phyloP scores from a whole-genome alignment of 2,329 filamentous ascomycete genomes.

The Ustulina deusta region DNA sequence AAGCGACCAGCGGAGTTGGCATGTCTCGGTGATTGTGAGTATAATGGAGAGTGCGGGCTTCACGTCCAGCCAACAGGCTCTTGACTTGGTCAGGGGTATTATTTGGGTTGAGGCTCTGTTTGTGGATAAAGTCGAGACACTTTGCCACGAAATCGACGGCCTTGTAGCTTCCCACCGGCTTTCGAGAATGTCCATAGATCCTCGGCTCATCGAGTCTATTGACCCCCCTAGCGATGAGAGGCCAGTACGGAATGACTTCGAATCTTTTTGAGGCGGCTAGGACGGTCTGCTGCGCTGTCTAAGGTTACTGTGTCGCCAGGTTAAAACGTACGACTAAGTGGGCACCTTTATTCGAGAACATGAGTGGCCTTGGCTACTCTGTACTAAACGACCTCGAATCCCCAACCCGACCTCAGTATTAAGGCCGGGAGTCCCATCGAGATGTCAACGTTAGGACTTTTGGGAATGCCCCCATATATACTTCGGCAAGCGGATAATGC shows the following conservation, averaged over 20 bases:
- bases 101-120: constrained; percentile 48
- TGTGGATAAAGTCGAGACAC: constrained; percentile 39
- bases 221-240: background rate
- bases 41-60: constrained; percentile 45
- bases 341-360: background rate
- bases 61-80: constrained; percentile 38
- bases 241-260: background rate
- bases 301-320: no score
- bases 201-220: background rate
- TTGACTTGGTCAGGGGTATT: constrained; percentile 44
- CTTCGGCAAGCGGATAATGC: background rate
- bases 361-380: background rate
- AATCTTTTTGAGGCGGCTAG: background rate
- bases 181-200: background rate
- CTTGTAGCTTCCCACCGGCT: constrained; percentile 11
- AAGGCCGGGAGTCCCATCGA: background rate
- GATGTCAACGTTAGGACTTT: background rate
- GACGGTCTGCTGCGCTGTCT: background rate
- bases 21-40: constrained; percentile 44
- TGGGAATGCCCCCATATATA: background rate
- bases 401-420: background rate
- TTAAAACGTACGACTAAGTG: background rate
- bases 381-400: background rate
- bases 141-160: constrained; percentile 42
- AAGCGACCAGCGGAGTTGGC: constrained; percentile 41